These are phyloP conservation scores for Didymella glomerata DNA, from an alignment of 2,329 filamentous ascomycete genomes.

Conservation along the genomic window DNA sequence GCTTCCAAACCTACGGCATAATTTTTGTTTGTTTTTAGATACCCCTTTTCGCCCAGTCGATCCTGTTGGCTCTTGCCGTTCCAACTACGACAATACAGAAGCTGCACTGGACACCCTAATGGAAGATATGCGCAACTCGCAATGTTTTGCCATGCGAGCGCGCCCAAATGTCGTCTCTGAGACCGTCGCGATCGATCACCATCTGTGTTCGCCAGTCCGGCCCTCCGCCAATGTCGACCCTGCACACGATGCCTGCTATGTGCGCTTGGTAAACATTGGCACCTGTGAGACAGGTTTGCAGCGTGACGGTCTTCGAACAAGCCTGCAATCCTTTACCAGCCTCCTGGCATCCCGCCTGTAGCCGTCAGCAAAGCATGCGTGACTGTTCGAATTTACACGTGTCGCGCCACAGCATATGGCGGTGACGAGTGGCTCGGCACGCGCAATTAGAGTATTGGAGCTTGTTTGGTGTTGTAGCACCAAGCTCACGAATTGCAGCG, in stretches of 20 bases:
- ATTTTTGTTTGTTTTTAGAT: slow-evolving; percentile 1
- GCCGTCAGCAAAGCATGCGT: slow-evolving; percentile 2
- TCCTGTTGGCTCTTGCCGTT: background rate
- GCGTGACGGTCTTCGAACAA: background rate
- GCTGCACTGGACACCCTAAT: too few species aligned
- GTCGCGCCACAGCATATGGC: slow-evolving; percentile 25
- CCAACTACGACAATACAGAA: background rate
- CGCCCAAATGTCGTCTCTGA: background rate
- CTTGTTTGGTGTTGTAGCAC: slow-evolving; percentile 23
- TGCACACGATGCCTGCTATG: background rate
- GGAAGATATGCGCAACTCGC: too few species aligned
- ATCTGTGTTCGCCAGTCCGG: background rate
- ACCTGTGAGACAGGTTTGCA: background rate
- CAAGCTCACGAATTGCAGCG: slow-evolving; percentile 26
- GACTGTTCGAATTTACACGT: slow-evolving; percentile 11
- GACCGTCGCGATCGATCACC: background rate
- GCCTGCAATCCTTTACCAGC: background rate
- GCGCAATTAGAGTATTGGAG: slow-evolving; percentile 20
- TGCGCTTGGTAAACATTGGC: background rate
- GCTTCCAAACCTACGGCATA: background rate
- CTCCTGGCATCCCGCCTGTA: slow-evolving; percentile 2
- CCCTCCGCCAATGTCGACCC: background rate
- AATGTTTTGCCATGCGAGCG: too few species aligned
- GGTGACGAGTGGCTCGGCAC: slow-evolving; percentile 15
- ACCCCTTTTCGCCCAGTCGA: slow-evolving; percentile 4